Evolutionary conservation across 2,329 filamentous ascomycete genomes (phyloP), one percentile per base, ranked within the genome.

Genomic region (Exophiala sp.): DNA sequence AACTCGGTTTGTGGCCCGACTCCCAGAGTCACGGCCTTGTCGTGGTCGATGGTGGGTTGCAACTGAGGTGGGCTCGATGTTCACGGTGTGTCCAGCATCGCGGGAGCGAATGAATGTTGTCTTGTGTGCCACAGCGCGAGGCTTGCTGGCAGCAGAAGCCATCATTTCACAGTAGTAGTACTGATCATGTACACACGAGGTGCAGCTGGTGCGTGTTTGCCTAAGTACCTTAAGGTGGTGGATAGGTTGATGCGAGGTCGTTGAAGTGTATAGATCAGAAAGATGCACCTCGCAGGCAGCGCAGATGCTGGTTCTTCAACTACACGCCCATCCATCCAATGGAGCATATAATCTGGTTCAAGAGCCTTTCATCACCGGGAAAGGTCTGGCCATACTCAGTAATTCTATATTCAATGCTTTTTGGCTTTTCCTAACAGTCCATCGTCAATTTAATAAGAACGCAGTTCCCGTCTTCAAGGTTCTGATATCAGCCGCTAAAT

Each of bases 71-170:
- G 19, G 19, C 24, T 24, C 38, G 13, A 24, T 19, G 19, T 6
- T 23, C 5, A 23, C 38, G 21, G 38, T 41, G 19, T 23, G 38
- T 5, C 19, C 13, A 24, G 11, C 3, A 24, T 42, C 47, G 27
- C 21, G 43, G 32, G 47, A 30, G 24, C 34, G 43, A n/a, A 30
- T 14, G 5, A 48, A 54, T 21, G 23, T 14, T 18, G 47, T 27
- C 32, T 34, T 49, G 24, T 41, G 21, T 14, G 43, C 32, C 7
- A 41, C 23, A 22, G 37, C 27, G 6, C 19, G 30, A 41, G 18
- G 32, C 37, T 30, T 53, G 19, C 22, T 21, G 18, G 27, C 29
- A 24, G 23, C 13, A 22, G 43, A 35, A n/a, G 24, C 35, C 45
- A 55, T 52, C 16, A 14, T 41, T 29, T 7, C 16, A 13, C 16